A percentile compares a stretch with the other conserved stretches of the same genome.
phyloP scores from a whole-genome alignment of 495 filamentous ascomycete genomes.

The Stereocaulon alpinum region DNA sequence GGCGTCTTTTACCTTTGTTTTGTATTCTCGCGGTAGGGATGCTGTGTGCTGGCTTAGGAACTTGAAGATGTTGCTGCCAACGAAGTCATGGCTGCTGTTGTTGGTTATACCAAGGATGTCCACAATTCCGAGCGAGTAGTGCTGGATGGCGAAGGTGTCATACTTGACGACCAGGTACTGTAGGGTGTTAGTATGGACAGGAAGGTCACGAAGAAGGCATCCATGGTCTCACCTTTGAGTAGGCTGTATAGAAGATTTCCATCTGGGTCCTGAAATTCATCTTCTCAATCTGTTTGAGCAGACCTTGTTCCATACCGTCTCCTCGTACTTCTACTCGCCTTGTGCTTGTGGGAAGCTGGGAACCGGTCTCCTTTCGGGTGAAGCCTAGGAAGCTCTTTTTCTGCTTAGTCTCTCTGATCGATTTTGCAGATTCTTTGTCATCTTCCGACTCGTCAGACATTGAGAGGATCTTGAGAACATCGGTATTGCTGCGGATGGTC shows the following conservation, averaged over 20 bases:
- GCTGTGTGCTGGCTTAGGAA: conserved; percentile 33
- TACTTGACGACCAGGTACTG: conserved; percentile 33
- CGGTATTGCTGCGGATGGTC: conserved; percentile 37
- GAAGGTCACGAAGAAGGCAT: conserved; percentile 16
- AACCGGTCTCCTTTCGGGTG: conserved; percentile 23
- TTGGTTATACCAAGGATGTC: conserved; percentile 35
- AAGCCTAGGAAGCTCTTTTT: conserved; percentile 27
- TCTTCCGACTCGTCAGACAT: conserved; percentile 24
- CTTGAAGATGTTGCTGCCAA: conserved; percentile 40
- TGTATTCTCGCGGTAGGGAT: conserved; percentile 31
- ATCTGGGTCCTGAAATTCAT: conserved; percentile 34
- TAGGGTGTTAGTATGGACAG: not conserved
- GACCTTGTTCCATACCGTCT: conserved; percentile 31
- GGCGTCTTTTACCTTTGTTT: conserved; percentile 28
- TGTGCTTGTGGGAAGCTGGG: conserved; percentile 13
- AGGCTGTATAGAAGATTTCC: conserved; percentile 36
- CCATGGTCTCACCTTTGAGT: conserved; percentile 36
- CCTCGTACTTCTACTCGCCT: conserved; percentile 21
- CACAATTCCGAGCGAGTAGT: conserved; percentile 30
- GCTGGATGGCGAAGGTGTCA: conserved; percentile 24
- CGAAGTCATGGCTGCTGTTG: conserved; percentile 27
- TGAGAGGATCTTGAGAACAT: conserved; percentile 40
- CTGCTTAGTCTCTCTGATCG: conserved; percentile 13
- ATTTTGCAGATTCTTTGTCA: conserved; percentile 10
- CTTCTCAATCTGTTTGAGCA: conserved; percentile 30